Evolutionary conservation across 768 basidiomycete species (phyloP), one percentile per base, ranked within the genome.

Genomic region (Hortiboletus campestris): DNA sequence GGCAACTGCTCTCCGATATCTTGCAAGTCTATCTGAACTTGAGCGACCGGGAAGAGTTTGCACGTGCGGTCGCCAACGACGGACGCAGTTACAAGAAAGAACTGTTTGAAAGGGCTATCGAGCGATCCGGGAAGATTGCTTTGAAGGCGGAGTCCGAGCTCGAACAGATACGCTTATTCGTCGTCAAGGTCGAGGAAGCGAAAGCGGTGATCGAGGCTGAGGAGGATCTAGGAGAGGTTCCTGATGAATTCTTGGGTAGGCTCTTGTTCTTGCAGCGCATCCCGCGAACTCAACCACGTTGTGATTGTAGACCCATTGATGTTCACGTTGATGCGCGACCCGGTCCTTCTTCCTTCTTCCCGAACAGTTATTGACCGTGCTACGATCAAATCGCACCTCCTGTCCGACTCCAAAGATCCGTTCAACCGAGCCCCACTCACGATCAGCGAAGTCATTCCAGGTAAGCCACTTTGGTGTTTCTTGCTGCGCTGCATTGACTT

Each of bases 171-270:
- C 67, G 80, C 45, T 63, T 76, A 38, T 93, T 99, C 69, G 85
- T 91, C 14, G 76, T 72, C 42, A 88, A 86, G 65, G 94, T 97
- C 2, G 97, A 98, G 70, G 88, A 84, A 63, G 83, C 84, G 53
- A 92, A 85, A 70, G 80, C 79, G n/a, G 78, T 76, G 11, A 78
- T 98, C 55, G 87, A 91, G 63, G 94, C 88, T 35, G 94, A 97
- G 66, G 91, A 97, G 20, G 94, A 95, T 65, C 74, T 94, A 29
- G 94, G 90, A 31, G 97, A 98, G 19, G 74, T 95, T 48, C 97
- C 97, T 0, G 97, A 99, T 41, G 96, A 99, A 69, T 98, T 89
- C 79, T 71, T 94, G 47, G 95, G 94, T 94, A 63, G 48, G 85
- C 65, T 28, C 20, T 43, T 58, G 12, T 48, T 35, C 19, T 56